Evolutionary conservation across 2,329 filamentous ascomycete species (phyloP), one percentile per base, ranked within the genome.

Genomic region (Aspergillus glaucus): DNA sequence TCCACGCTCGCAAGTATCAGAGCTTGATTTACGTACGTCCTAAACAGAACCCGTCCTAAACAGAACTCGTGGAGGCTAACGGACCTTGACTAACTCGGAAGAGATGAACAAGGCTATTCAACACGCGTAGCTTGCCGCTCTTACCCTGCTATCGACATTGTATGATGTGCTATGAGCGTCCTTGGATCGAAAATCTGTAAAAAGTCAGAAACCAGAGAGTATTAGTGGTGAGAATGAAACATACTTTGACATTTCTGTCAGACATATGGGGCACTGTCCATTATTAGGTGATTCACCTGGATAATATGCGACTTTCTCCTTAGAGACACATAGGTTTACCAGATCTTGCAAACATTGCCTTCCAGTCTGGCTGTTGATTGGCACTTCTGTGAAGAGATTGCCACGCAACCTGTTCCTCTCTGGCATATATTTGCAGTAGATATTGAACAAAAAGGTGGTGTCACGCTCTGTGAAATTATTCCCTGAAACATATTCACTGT

Each of bases 311-410:
- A 57, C 44, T 7, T 42, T 49, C 46, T 55, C 52, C n/a, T 42
- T 50, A 26, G 47, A 54, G 12, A 6, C 56, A 15, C 41, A 57
- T 19, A 59, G 46, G 21, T 44, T 42, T 4, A 56, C 48, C 26
- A 59, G 54, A 41, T 62, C 54, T 3, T 52, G 32, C 8, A 61
- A 41, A 24, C 47, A 61, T 40, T 56, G 40, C 45, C 50, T 49
- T 39, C 54, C 42, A 36, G 32, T 36, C 32, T 36, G 32, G 32
- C 32, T 36, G 14, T 36, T 36, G 32, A 36, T 36, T 36, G 32
- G 26, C 19, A 26, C 41, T 28, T 43, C 26, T n/a, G 41, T 43
- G 21, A 43, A 43, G 21, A 43, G 41, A 26, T 43, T n/a, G 8
- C 26, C 41, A 12, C 21, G 21, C 26, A 43, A 43, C 21, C 14